These are phyloP conservation scores for Podaxis rugospora DNA, from an alignment of 768 basidiomycete species.

Conservation along the genomic window DNA sequence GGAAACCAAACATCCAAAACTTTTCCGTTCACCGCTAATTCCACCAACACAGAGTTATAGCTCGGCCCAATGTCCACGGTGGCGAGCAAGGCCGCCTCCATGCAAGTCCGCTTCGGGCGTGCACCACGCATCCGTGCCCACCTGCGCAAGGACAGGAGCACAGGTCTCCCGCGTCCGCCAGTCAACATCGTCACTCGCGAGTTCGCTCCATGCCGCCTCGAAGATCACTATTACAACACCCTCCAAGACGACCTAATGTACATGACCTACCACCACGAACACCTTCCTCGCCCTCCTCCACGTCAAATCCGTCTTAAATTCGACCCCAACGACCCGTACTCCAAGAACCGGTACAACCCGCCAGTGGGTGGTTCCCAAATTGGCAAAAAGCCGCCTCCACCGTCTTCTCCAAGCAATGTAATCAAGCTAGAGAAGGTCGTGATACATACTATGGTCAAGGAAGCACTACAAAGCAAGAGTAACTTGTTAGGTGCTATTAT, in stretches of 20 bases:
- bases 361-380: conserved; percentile 69
- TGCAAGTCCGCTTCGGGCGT: conserved; percentile 41
- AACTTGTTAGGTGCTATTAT: conserved; percentile 82
- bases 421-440: conserved; percentile 79
- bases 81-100: conserved; percentile 1
- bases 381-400: conserved; percentile 63
- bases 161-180: conserved; percentile 71
- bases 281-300: conserved; percentile 41
- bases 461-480: conserved; percentile 64
- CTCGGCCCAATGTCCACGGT: not conserved
- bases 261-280: conserved; percentile 84
- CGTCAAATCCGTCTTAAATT: conserved; percentile 62
- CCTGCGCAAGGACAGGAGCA: conserved; percentile 42
- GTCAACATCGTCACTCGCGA: conserved; percentile 63
- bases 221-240: conserved; percentile 80
- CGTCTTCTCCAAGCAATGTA: conserved; percentile 64
- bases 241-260: conserved; percentile 90
- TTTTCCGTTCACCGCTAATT: not conserved
- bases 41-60: not conserved
- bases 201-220: conserved; percentile 66
- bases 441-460: conserved; percentile 84
- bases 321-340: conserved; percentile 80
- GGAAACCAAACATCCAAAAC: conserved; percentile 1
- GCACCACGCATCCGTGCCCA: conserved; percentile 40
- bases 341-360: conserved; percentile 71